A percentile compares a stretch with the other conserved stretches of the same genome.
Conservation (phyloP, 2,329 filamentous ascomycete genomes). For the Fusarium sp. region DNA sequence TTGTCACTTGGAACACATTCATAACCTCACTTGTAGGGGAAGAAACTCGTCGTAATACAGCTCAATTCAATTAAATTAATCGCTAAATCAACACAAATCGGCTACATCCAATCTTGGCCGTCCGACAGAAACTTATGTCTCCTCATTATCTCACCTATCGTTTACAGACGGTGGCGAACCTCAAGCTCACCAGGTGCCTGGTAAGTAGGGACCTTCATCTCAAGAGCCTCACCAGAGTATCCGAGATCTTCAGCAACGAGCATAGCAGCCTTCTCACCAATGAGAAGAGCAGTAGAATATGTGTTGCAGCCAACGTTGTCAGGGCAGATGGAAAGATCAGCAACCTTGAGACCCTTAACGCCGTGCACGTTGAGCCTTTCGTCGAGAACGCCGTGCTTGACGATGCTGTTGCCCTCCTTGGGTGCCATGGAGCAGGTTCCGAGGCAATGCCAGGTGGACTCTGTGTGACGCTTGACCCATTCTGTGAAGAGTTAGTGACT, state of each 20-base stretch:
- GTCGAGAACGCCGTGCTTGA: slow-evolving; percentile 83
- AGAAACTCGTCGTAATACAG: no score
- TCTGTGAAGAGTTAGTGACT: slow-evolving; percentile 50
- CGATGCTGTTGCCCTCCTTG: slow-evolving; percentile 80
- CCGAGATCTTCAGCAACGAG: slow-evolving; percentile 79
- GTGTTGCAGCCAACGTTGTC: slow-evolving; percentile 81
- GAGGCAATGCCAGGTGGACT: slow-evolving; percentile 68
- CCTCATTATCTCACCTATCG: background rate
- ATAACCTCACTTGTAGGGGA: no score
- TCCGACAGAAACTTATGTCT: background rate
- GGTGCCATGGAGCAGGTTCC: slow-evolving; percentile 84
- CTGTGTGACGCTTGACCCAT: slow-evolving; percentile 77
- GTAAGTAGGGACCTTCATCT: slow-evolving; percentile 80
- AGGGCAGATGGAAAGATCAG: slow-evolving; percentile 80
- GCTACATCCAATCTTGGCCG: slow-evolving; percentile 14
- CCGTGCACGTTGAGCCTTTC: slow-evolving; percentile 83
- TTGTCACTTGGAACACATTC: no score
- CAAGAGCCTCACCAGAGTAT: slow-evolving; percentile 77
- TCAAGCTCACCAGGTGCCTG: slow-evolving; percentile 65
- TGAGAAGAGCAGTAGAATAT: slow-evolving; percentile 54
- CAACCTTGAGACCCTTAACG: slow-evolving; percentile 81
- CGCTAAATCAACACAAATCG: slow-evolving; percentile 24
- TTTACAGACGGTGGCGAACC: slow-evolving; percentile 57
- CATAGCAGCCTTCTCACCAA: slow-evolving; percentile 59
- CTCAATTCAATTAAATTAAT: background rate